Conservation (phyloP, 2,329 filamentous ascomycete genomes). For the Phialophora expanda region DNA sequence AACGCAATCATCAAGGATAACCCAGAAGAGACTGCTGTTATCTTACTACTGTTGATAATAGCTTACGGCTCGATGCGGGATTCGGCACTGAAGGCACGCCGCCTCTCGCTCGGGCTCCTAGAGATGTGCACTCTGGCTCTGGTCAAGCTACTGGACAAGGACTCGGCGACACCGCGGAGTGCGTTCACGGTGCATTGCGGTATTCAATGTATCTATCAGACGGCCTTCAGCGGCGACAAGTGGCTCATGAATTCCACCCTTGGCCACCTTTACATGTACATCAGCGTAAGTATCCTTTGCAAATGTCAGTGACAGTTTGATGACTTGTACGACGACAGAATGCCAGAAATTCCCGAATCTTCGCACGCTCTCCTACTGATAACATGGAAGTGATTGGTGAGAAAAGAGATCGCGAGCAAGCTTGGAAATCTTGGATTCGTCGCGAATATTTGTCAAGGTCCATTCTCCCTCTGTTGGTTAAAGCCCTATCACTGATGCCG, state of each 20-base stretch:
- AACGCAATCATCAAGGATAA: conserved; percentile 1
- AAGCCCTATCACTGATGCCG: neutral
- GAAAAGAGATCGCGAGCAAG: conserved; percentile 1
- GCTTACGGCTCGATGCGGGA: conserved; percentile 22
- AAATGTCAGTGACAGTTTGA: neutral
- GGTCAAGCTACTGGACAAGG: neutral
- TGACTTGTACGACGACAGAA: neutral
- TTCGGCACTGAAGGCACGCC: conserved; percentile 16
- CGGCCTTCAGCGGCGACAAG: conserved; percentile 21
- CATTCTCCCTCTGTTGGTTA: neutral
- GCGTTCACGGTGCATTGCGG: neutral
- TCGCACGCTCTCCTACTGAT: neutral
- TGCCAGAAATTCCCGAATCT: neutral
- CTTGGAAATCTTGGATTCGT: conserved; percentile 16
- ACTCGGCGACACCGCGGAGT: neutral
- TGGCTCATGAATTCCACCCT: conserved; percentile 11
- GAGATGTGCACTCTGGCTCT: conserved; percentile 12
- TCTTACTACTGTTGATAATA: conserved; percentile 19
- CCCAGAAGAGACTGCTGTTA: conserved; percentile 6
- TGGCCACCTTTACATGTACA: conserved; percentile 15
- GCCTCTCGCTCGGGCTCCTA: conserved; percentile 13
- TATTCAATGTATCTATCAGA: conserved; percentile 1
- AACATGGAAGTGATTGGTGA: neutral
- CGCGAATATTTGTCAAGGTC: conserved; percentile 16
- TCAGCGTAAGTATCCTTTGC: neutral